Evolutionary conservation across 192 early-diverging fungal species (phyloP).

Genomic region (Coemansia sp.): DNA sequence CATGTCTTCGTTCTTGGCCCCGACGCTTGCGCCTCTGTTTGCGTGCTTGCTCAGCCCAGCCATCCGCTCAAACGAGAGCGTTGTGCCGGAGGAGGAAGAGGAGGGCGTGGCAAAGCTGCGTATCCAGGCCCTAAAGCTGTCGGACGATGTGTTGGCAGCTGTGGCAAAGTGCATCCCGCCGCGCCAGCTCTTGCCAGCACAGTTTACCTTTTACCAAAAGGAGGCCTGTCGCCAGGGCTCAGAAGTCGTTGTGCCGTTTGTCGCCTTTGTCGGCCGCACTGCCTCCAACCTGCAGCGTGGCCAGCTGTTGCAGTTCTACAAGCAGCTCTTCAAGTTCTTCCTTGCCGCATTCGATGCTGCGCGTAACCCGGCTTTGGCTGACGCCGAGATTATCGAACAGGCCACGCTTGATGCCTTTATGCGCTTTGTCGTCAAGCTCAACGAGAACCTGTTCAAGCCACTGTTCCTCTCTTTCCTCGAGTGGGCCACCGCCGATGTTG

Average conservation of each 20-base stretch:
- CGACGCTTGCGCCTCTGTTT: slow-evolving; percentile 43
- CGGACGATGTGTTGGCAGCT: slow-evolving; percentile 23
- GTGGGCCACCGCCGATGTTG: slow-evolving; percentile 33
- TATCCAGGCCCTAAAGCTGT: slow-evolving; percentile 13
- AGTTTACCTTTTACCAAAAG: slow-evolving; percentile 45
- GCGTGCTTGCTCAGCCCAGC: slow-evolving; percentile 24
- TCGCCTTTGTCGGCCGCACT: slow-evolving; percentile 65
- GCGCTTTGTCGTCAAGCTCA: slow-evolving; percentile 84
- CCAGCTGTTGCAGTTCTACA: slow-evolving; percentile 68
- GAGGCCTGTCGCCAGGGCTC: slow-evolving; percentile 57
- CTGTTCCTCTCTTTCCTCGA: slow-evolving; percentile 80
- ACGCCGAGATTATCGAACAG: slow-evolving; percentile 61
- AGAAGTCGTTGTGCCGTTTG: slow-evolving; percentile 57
- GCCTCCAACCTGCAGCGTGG: slow-evolving; percentile 62
- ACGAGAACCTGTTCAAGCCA: slow-evolving; percentile 92
- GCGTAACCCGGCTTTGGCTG: slow-evolving; percentile 38
- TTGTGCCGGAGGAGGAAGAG: neutral
- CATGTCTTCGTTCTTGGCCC: slow-evolving; percentile 51
- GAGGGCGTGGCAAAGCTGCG: slow-evolving; percentile 11
- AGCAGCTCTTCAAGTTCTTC: slow-evolving; percentile 86
- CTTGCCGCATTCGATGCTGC: slow-evolving; percentile 61
- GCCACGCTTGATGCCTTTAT: slow-evolving; percentile 72
- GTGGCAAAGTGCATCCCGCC: slow-evolving; percentile 37
- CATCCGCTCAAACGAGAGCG: neutral
- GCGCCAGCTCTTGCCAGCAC: slow-evolving; percentile 46